A percentile compares a stretch with the other conserved stretches of the same genome.
These are phyloP conservation scores for Lolium rigidum DNA, from an alignment of 176 grass and related monocot species.

Conservation along the genomic window DNA sequence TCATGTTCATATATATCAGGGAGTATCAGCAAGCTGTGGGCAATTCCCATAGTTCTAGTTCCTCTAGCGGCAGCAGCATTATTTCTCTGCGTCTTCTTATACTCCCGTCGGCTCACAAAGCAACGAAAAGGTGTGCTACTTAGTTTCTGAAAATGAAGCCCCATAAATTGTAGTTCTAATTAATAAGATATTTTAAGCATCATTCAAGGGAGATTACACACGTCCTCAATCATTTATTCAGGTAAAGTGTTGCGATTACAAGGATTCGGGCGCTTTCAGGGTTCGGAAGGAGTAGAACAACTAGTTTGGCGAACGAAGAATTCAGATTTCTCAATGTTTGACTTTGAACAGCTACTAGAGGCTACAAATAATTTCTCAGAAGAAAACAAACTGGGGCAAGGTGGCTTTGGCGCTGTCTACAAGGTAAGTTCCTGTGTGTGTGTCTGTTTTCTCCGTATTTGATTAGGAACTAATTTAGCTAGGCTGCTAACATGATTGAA, in stretches of 20 bases:
- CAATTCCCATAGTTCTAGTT: too few relatives aligned
- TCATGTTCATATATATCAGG: too few relatives aligned
- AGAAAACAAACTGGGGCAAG: conserved; percentile 46
- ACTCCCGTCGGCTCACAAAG: too few relatives aligned
- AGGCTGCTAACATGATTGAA: too few relatives aligned
- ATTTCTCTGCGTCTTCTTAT: too few relatives aligned
- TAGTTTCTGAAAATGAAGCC: not conserved
- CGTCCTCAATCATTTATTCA: not conserved
- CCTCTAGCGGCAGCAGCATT: too few relatives aligned
- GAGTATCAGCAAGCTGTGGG: too few relatives aligned
- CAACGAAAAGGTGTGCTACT: too few relatives aligned
- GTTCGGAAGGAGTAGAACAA: not conserved
- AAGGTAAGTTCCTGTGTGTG: conserved; percentile 31
- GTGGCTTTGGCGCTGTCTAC: conserved; percentile 52
- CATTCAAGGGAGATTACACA: not conserved
- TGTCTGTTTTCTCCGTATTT: too few relatives aligned
- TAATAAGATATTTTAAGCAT: not conserved
- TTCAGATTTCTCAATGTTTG: conserved; percentile 38
- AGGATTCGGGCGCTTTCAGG: not conserved
- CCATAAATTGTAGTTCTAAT: not conserved
- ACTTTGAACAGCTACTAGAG: conserved; percentile 14
- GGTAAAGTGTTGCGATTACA: not conserved
- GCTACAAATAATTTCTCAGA: conserved; percentile 41
- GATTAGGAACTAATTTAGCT: too few relatives aligned
- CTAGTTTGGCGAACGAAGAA: conserved; percentile 11